These are phyloP conservation scores for Leptographium procerum DNA, from an alignment of 2,329 filamentous ascomycete species.

Conservation along the genomic window DNA sequence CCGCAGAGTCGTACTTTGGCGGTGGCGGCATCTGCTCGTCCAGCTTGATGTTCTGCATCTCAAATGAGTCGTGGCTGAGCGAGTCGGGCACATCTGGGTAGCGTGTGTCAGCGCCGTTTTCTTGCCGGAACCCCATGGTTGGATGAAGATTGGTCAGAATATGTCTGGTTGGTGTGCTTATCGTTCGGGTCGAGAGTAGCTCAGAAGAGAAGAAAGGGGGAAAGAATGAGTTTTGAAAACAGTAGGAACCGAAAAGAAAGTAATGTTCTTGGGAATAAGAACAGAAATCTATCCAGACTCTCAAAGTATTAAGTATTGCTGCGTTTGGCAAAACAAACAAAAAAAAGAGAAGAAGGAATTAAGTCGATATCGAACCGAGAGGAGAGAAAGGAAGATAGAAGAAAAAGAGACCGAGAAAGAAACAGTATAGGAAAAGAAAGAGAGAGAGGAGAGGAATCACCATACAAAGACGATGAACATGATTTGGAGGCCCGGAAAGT, in stretches of 20 bases:
- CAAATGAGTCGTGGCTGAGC: slow-evolving; percentile 20
- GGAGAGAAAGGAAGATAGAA: neutral
- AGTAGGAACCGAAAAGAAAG: slow-evolving; percentile 7
- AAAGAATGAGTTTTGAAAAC: neutral
- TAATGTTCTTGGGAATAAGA: neutral
- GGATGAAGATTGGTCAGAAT: neutral
- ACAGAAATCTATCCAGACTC: neutral
- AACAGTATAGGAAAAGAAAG: neutral
- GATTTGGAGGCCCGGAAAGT: neutral
- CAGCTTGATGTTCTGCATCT: slow-evolving; percentile 25
- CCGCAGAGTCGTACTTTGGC: slow-evolving; percentile 39
- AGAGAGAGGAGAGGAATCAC: neutral
- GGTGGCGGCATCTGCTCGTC: slow-evolving; percentile 21
- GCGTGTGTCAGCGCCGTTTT: slow-evolving; percentile 12
- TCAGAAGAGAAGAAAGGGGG: neutral
- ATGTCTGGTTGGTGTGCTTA: neutral
- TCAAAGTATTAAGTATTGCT: neutral
- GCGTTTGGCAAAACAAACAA: neutral
- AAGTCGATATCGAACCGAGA: neutral
- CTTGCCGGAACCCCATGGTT: slow-evolving; percentile 17
- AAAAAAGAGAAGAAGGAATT: slow-evolving; percentile 2
- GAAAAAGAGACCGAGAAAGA: neutral
- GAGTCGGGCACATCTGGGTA: slow-evolving; percentile 21
- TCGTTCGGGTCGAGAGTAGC: neutral
- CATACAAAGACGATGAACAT: neutral